Base-by-base conservation (phyloP, 2,329 filamentous ascomycete genomes). In the Aspergillus eucalypticola region DNA sequence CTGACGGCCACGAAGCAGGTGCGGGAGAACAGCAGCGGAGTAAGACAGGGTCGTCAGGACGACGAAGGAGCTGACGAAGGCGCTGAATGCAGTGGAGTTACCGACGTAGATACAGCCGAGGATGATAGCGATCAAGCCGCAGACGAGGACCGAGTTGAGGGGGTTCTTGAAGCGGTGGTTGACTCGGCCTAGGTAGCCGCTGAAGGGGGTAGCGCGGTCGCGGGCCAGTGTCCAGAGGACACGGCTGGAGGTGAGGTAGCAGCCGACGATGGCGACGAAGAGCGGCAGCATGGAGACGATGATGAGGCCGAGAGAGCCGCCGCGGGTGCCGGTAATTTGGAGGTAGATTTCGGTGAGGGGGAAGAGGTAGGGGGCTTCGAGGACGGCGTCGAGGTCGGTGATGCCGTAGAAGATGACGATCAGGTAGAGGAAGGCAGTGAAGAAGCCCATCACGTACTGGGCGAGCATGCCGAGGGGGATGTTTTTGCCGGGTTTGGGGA, bases 181-280 rank as follows among this genome's bases (percentile, higher is more conserved):
- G 60, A 87, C 82, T 11, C 68, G 69, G 7, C 78, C 73, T 61
- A 86, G 83, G 65, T 81, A 70, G 3, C 65, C 44, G 1, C 81
- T 77, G 61, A 85, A 82, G 0, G 84, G 84, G 0, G 84, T 84
- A 3, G 84, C 84, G 51, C 83, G 82, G 70, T 87, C 85, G 23
- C 84, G 80, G 38, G 84, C 83, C 4, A 73, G 58, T 3, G 70
- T 69, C 84, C 84, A 88, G 2, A 87, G 77, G 66, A 82, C 84
- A 5, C 85, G 81, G 7, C 84, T 82, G 0, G 78, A 75, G 0
- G 84, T 86, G 59, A 86, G 81, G 72, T 83, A 86, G 55, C 76
- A 78, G 8, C 84, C 84, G 54, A 71, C 61, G 44, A 64, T 67
- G 32, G 81, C 84, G 11, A 84, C 68, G 13, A 82, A 72, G 2